These are phyloP conservation scores for Euptelea pleiosperma DNA, from an alignment of 164 flowering plant species.

Conservation along the genomic window DNA sequence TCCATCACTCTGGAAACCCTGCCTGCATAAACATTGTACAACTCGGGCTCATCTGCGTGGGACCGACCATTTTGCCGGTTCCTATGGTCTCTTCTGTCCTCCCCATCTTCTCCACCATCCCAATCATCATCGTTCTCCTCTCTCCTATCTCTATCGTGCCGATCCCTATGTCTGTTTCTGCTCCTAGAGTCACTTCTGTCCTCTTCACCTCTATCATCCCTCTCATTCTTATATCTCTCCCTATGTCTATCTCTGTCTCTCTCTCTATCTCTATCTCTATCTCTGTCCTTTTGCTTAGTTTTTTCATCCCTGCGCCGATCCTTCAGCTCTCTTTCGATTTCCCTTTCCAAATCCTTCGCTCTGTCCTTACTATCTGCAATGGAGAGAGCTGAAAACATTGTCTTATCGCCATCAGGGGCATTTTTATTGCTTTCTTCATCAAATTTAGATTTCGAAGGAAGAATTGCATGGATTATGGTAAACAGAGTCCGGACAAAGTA, in stretches of 20 bases:
- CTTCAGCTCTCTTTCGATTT: slow-evolving; percentile 53
- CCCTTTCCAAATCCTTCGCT: slow-evolving; percentile 62
- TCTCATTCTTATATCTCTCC: slow-evolving; percentile 15
- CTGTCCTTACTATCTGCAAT: slow-evolving; percentile 54
- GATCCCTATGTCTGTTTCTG: slow-evolving; percentile 12
- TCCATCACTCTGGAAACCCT: slow-evolving; percentile 85
- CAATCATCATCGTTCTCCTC: slow-evolving; percentile 12
- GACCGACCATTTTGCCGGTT: slow-evolving; percentile 17
- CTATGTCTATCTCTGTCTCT: slow-evolving; percentile 26
- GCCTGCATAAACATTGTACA: slow-evolving; percentile 68
- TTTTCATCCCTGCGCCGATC: slow-evolving; percentile 24
- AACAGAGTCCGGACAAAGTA: slow-evolving; percentile 76
- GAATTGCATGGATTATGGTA: slow-evolving; percentile 77
- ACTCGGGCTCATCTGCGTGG: slow-evolving; percentile 51
- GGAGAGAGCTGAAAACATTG: slow-evolving; percentile 39
- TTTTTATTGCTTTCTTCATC: slow-evolving; percentile 24
- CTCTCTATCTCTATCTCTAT: slow-evolving; percentile 7
- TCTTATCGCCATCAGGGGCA: slow-evolving; percentile 23
- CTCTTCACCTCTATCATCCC: slow-evolving; percentile 21
- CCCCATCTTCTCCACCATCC: slow-evolving; percentile 17
- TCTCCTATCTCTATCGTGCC: slow-evolving; percentile 12
- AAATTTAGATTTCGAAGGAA: slow-evolving; percentile 47
- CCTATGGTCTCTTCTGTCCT: slow-evolving; percentile 17
- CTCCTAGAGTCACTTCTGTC: slow-evolving; percentile 2
- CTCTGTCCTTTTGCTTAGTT: slow-evolving; percentile 16